These are phyloP conservation scores for Cercospora sp. DNA, from an alignment of 2,329 filamentous ascomycete species.

Conservation along the genomic window DNA sequence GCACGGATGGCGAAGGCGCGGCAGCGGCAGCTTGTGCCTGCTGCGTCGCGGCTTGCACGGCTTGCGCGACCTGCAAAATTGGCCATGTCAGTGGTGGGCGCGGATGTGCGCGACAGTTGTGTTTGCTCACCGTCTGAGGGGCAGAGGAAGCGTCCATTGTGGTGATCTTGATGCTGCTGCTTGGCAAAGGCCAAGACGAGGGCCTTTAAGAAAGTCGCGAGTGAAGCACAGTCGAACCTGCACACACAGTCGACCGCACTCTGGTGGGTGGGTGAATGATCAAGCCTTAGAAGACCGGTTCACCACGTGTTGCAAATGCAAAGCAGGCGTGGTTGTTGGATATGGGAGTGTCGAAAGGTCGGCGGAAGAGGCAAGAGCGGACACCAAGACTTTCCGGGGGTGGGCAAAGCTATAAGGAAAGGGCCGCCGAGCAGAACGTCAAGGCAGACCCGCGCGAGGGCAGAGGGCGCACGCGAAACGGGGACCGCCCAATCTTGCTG, in stretches of 20 bases:
- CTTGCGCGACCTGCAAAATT: constrained; percentile 34
- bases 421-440: neutral
- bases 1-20: constrained; percentile 33
- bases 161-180: neutral
- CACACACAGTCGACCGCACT: neutral
- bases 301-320: neutral
- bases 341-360: neutral
- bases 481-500: constrained; percentile 7
- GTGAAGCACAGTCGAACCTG: neutral
- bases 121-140: constrained; percentile 13
- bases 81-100: constrained; percentile 1
- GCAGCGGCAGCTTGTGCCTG: constrained; percentile 31
- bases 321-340: neutral
- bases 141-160: constrained; percentile 5
- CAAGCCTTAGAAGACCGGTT: neutral
- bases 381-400: constrained; percentile 13
- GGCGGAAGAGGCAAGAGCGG: constrained; percentile 6
- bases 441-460: neutral
- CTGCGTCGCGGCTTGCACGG: constrained; percentile 34
- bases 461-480: constrained; percentile 2
- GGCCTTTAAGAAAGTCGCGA: neutral
- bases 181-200: constrained; percentile 15
- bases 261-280: neutral
- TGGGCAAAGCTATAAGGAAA: constrained; percentile 7
- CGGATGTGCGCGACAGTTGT: neutral